These are phyloP conservation scores for Suhomyces emberorum DNA, from an alignment of 805 yeast genomes.

Conservation along the genomic window DNA sequence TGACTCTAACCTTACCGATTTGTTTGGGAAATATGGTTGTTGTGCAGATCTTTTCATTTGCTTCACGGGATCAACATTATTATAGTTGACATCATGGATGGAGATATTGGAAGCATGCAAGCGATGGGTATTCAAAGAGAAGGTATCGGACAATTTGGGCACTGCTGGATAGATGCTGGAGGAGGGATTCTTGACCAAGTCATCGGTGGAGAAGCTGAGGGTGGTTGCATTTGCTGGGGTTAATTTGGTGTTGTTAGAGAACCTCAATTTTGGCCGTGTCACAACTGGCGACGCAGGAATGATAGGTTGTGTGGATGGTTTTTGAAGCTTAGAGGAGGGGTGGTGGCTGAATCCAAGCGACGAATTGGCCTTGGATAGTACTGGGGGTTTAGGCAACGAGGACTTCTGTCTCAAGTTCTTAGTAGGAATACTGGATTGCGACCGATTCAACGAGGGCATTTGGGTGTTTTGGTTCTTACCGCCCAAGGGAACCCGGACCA, in stretches of 20 bases:
- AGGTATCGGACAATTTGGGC: background rate
- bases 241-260: background rate
- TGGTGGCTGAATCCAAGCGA: conserved; percentile 29
- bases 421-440: conserved; percentile 20
- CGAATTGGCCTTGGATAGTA: conserved; percentile 33
- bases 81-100: conserved; percentile 7
- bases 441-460: conserved; percentile 27
- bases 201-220: conserved; percentile 18
- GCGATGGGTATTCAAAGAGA: conserved; percentile 12
- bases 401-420: conserved; percentile 6
- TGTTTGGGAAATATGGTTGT: background rate
- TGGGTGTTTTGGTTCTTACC: conserved; percentile 36
- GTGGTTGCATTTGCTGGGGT: conserved; percentile 1
- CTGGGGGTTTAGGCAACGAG: conserved; percentile 17
- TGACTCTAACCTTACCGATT: background rate
- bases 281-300: background rate
- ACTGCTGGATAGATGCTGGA: background rate
- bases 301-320: background rate
- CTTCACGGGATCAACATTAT: conserved; percentile 30
- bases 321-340: conserved; percentile 5
- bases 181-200: conserved; percentile 16
- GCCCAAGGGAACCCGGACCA: conserved; percentile 34
- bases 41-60: background rate
- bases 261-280: background rate
- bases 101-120: conserved; percentile 21